These are phyloP conservation scores for Calonectria ilicicola DNA, from an alignment of 2,329 filamentous ascomycete genomes.

Conservation along the genomic window DNA sequence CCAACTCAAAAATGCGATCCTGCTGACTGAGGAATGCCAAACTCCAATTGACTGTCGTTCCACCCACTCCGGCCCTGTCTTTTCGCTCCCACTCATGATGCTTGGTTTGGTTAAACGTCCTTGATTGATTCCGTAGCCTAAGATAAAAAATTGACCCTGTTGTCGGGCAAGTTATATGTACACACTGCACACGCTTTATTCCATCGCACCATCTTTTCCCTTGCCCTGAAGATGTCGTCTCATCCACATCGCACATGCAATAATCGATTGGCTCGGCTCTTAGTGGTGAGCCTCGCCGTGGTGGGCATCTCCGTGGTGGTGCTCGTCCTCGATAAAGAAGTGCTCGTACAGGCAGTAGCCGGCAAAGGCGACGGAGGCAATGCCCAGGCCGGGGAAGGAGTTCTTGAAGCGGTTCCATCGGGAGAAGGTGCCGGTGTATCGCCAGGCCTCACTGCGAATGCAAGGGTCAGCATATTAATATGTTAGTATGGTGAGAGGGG, in stretches of 20 bases:
- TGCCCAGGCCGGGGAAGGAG: constrained; percentile 90
- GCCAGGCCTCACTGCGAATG: constrained; percentile 86
- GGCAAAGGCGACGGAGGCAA: constrained; percentile 90
- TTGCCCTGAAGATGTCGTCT: constrained; percentile 16
- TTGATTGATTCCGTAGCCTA: constrained; percentile 35
- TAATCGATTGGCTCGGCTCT: constrained; percentile 36
- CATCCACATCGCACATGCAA: constrained; percentile 19
- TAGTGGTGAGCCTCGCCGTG: constrained; percentile 67
- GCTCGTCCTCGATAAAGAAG: constrained; percentile 82
- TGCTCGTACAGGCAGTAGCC: constrained; percentile 92
- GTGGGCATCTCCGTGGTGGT: constrained; percentile 65
- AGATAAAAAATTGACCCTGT: constrained; percentile 27
- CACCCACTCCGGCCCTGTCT: neutral
- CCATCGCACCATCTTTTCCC: constrained; percentile 24
- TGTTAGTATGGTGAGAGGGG: neutral
- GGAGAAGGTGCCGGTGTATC: constrained; percentile 90
- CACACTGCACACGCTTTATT: constrained; percentile 23
- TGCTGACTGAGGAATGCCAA: neutral
- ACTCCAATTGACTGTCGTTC: neutral
- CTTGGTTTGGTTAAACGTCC: constrained; percentile 10
- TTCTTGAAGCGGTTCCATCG: constrained; percentile 90
- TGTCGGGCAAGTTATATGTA: constrained; percentile 40
- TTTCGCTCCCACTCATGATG: neutral
- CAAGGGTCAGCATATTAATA: constrained; percentile 22
- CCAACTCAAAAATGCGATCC: neutral